Evolutionary conservation across 2,329 filamentous ascomycete species (phyloP), one percentile per base, ranked within the genome.

Genomic region (Trichoderma sp.): DNA sequence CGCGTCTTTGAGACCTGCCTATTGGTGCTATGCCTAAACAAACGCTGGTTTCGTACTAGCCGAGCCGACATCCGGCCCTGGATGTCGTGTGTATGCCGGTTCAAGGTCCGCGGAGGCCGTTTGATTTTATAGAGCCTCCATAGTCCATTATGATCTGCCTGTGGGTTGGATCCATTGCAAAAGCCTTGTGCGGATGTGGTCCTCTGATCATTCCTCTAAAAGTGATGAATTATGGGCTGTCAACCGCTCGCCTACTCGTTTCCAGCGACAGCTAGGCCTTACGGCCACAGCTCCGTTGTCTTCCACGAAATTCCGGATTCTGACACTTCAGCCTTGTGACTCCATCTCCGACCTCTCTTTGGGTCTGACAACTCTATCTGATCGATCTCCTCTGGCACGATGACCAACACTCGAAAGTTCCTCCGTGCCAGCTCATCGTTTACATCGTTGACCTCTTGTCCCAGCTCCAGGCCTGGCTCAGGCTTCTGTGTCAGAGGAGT

Each of bases 361-460:
- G 91, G 88, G 77, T 93, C 88, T 71, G 87, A 90, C 68, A 97
- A 81, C 79, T 96, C 92, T 17, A 92, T 84, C 76, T 87, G 85
- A 79, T 97, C 94, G 23, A 97, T 90, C 79, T 92, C 89, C 9
- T 92, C 88, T 0, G 94, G 93, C 73, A 91, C 88, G 75, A 97
- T 91, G 57, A 96, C 89, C n/a, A 94, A 90, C 3, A 97, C 91
- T 30, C 94, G 85, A 79, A 97, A 97, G 79, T 97, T 93, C 74
- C 83, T 83, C 75, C 94, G 85, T 53, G 93, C 93, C 70, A 91
- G 81, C 39, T 83, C 80, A 73, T 98, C 94, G 58, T 93, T 81
- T 6, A 97, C 80, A 76, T 92, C 89, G 20, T 88, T 86, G 17
- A 96, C 90, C 80, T 89, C 90, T 79, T 92, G 89, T 0, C 89